These are phyloP conservation scores for Candida hungchunana DNA, from an alignment of 805 yeast genomes.

Conservation along the genomic window DNA sequence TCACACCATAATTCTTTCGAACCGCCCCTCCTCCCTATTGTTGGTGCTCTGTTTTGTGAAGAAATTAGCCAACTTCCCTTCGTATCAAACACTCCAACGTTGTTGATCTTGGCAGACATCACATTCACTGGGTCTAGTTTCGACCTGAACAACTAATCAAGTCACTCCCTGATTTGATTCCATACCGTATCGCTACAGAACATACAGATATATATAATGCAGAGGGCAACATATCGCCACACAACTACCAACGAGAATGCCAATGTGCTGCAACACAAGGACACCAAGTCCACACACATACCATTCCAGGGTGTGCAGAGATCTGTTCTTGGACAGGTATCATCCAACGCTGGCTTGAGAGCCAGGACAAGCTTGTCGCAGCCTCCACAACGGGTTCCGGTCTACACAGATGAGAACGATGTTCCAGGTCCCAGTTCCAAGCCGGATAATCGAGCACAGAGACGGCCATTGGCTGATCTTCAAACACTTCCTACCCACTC, in stretches of 20 bases:
- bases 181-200: slow-evolving; percentile 8
- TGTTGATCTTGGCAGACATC: too few relatives aligned
- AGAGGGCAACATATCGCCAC: slow-evolving; percentile 20
- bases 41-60: too few relatives aligned
- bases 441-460: slow-evolving; percentile 4
- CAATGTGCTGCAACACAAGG: slow-evolving; percentile 21
- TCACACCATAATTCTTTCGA: too few relatives aligned
- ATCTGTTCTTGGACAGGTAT: slow-evolving; percentile 23
- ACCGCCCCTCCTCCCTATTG: too few relatives aligned
- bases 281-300: slow-evolving; percentile 6
- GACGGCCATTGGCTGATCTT: slow-evolving; percentile 26
- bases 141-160: too few relatives aligned
- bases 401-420: slow-evolving; percentile 23
- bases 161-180: too few relatives aligned
- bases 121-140: too few relatives aligned
- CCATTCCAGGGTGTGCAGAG: slow-evolving; percentile 12
- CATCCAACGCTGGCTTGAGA: slow-evolving; percentile 18
- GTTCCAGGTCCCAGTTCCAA: slow-evolving; percentile 12
- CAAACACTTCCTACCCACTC: background rate
- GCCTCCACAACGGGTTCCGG: slow-evolving; percentile 24
- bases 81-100: too few relatives aligned
- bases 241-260: slow-evolving; percentile 23
- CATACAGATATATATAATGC: slow-evolving; percentile 15
- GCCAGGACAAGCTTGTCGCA: slow-evolving; percentile 12
- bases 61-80: too few relatives aligned